These are phyloP conservation scores for Lactifluus echinatus DNA, from an alignment of 768 basidiomycete species.

Conservation along the genomic window DNA sequence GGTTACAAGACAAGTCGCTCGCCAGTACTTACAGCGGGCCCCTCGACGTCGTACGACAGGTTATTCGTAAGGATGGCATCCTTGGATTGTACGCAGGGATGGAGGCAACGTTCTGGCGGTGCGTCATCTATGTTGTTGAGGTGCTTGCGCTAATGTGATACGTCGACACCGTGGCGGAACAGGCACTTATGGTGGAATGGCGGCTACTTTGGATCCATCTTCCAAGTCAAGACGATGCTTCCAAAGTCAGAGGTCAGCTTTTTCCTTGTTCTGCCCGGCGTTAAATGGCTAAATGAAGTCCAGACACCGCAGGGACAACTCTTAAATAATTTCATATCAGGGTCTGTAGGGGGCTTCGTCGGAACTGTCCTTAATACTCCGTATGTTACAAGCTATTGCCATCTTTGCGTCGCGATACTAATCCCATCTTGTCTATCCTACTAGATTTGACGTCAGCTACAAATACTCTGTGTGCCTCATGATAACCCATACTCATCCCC, in stretches of 20 bases:
- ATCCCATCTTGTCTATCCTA: neutral
- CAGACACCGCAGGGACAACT: conserved; percentile 30
- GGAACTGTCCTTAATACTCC: conserved; percentile 93
- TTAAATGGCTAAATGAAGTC: neutral
- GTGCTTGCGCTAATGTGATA: neutral
- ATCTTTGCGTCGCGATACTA: neutral
- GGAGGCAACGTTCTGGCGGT: conserved; percentile 98
- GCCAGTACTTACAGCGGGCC: conserved; percentile 81
- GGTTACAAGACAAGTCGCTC: conserved; percentile 79
- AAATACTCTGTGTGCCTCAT: neutral
- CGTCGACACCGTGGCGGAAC: neutral
- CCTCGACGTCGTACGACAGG: conserved; percentile 78
- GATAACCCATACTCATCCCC: neutral
- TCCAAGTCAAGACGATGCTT: conserved; percentile 68
- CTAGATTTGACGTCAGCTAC: conserved; percentile 38
- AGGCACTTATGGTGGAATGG: conserved; percentile 91
- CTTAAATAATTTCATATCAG: conserved; percentile 89
- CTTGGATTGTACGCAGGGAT: conserved; percentile 89
- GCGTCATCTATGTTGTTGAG: conserved; percentile 7
- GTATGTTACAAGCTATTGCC: conserved; percentile 32
- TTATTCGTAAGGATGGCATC: conserved; percentile 68
- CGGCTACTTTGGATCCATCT: conserved; percentile 92
- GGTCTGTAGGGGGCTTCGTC: conserved; percentile 80
- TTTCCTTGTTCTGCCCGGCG: neutral
- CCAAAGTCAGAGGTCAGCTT: conserved; percentile 74